phyloP scores from a whole-genome alignment of 2,329 filamentous ascomycete genomes.

The Monosporascus sp. region DNA sequence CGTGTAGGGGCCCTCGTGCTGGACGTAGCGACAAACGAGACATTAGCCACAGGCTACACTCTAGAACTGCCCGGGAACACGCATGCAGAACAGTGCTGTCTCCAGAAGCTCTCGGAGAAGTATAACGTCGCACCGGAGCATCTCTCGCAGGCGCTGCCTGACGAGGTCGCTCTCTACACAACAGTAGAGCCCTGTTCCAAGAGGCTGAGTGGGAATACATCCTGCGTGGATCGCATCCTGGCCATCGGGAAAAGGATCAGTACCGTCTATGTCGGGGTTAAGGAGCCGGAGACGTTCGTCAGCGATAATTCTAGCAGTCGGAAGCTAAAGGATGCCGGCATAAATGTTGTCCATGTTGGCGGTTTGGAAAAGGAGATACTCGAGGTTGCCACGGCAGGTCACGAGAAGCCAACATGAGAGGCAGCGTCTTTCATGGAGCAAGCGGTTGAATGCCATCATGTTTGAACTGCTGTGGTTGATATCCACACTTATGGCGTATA shows the following conservation, averaged over 20 bases:
- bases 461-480: too few relatives aligned
- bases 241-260: slow-evolving; percentile 56
- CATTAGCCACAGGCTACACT: slow-evolving; percentile 82
- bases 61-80: slow-evolving; percentile 89
- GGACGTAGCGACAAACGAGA: slow-evolving; percentile 45
- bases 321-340: slow-evolving; percentile 65
- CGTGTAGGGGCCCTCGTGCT: slow-evolving; percentile 90
- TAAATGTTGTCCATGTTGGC: slow-evolving; percentile 65
- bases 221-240: slow-evolving; percentile 77
- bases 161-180: slow-evolving; percentile 69
- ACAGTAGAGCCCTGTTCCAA: slow-evolving; percentile 84
- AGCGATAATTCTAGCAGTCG: slow-evolving; percentile 69
- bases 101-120: slow-evolving; percentile 62
- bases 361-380: slow-evolving; percentile 81
- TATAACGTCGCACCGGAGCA: slow-evolving; percentile 47
- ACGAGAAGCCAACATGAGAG: slow-evolving; percentile 34
- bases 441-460: too few relatives aligned
- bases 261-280: slow-evolving; percentile 80
- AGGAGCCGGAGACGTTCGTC: slow-evolving; percentile 88
- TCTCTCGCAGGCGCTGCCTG: slow-evolving; percentile 46
- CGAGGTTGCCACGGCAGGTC: slow-evolving; percentile 76
- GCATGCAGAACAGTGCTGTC: slow-evolving; percentile 90
- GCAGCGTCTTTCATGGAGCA: neutral
- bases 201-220: slow-evolving; percentile 66
- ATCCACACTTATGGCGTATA: too few relatives aligned